Evolutionary conservation across 768 basidiomycete genomes (phyloP), one percentile per base, ranked within the genome.

Genomic region (Lactifluus pinguis): DNA sequence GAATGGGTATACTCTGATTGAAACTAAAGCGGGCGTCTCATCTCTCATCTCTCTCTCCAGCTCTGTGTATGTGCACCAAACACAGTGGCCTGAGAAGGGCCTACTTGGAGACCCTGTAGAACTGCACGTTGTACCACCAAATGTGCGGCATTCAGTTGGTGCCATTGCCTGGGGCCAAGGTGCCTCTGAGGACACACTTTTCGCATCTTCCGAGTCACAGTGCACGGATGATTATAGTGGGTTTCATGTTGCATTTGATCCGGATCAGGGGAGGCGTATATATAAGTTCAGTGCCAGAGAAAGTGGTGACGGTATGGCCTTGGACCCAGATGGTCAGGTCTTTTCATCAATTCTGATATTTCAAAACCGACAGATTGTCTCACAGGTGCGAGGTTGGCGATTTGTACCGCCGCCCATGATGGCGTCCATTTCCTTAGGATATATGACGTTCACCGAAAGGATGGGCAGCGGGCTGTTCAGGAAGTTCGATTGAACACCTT

Each of bases 141-240:
- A 45, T 17, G 63, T n/a, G n/a, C 49, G 38, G 15, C 65, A 66
- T 15, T 55, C 56, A 21, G 59, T 61, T 5, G 65, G 65, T 48
- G 52, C 58, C 15, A 44, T 66, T 41, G 44, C 51, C 30, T 65
- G 62, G 63, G 65, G 65, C 17, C 15, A 49, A 19, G 44, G 34
- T 19, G 52, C 54, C 44, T 58, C 64, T n/a, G 30, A 25, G 6
- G 52, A 66, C 39, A 19, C 32, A 17, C 54, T 66, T 30, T 65
- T 65, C 30, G 65, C 65, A 13, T 66, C 65, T 15, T 66, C 65
- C 17, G 65, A 66, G 39, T 8, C 63, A 38, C 60, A 66, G 25
- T 29, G 25, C 14, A 32, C 6, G 13, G 25, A 48, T 15, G 63
- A 64, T 38, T 52, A 32, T 38, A 49, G 14, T n/a, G 65, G 65